Evolutionary conservation across 2,329 filamentous ascomycete species (phyloP), one percentile per base, ranked within the genome.

Genomic region (Pseudopyricularia javanii): DNA sequence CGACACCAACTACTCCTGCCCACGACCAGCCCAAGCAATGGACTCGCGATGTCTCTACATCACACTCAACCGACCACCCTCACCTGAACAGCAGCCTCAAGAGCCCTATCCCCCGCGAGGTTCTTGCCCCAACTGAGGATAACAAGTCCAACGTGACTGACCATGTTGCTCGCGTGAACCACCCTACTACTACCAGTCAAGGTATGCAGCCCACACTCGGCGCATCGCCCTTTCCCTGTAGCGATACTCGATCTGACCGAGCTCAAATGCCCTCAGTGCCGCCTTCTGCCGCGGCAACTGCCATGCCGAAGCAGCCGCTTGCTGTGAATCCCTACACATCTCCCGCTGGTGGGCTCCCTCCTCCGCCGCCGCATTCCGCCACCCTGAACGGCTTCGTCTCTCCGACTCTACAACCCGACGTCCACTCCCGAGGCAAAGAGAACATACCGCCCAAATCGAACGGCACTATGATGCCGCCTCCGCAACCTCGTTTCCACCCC

Each of bases 341-440:
- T 28, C 20, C 47, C 8, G 17, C 33, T 9, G 28, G 28, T 49
- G 28, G 12, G 22, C n/a, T n/a, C n/a, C n/a, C n/a, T n/a, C 34
- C 22, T 5, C 47, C 14, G 22, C 32, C 34, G 12, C 20, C 17
- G 2, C 47, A 11, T 40, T 20, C 52, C 4, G 32, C 52, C 24
- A n/a, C 26, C 20, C 20, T 11, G 22, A 4, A 37, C 20, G 32
- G 45, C 7, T 50, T 37, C 33, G 47, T 47, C 14, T 30, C 22
- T 22, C 34, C 33, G 17, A 32, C 33, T 26, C 52, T 34, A 22
- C 47, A 20, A 20, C 8, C 22, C 37, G 37, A 43, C 22, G 22
- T 43, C 37, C 17, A 43, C 22, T 43, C 51, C 3, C 51, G 37
- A 49, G 40, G 22, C 45, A 34, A 53, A 17, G 50, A 51, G 32